Evolutionary conservation across 2,329 filamentous ascomycete genomes (phyloP), one percentile per base, ranked within the genome.

Genomic region (Cladosporium austrohemisphaericum): DNA sequence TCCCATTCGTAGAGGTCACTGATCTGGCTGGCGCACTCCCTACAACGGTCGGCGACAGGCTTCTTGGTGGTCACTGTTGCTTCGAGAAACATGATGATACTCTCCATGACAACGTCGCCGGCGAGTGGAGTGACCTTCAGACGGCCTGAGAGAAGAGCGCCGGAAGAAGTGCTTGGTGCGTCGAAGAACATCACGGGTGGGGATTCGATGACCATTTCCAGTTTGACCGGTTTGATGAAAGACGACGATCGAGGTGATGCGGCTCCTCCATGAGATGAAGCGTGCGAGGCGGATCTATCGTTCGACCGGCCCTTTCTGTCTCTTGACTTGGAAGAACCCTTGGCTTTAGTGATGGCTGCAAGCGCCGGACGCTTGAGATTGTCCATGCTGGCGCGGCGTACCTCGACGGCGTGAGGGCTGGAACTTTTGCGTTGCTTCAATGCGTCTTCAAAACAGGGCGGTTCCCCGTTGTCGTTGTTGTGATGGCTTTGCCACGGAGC

Each of bases 181-280:
- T 90, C 90, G 62, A 93, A 88, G 70, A 95, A 85, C 37, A 96
- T 80, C 14, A 92, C 77, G 2, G 91, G 91, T 1, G 90, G 89
- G 10, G 88, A 94, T 73, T 96, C 91, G 55, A 96, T 85, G 59
- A 76, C 68, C 60, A 85, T 74, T 51, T 78, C 73, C 55, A 85
- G 68, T 54, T 73, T 77, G 43, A 78, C 76, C 2, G 74, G 67
- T 41, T 72, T 68, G 28, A 40, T 31, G 29, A 36, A 49, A 9
- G 50, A 37, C 7, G 54, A 49, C 3, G 40, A 36, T 3, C 45
- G 31, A 8, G 59, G 54, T 9, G 57, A 51, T 19, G 44, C 51
- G 19, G 55, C 47, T n/a, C 29, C 50, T 37, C 57, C 53, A 29
- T 52, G 55, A 22, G 43, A 33, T 6, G 35, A 40, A 19, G 41